phyloP scores from a whole-genome alignment of 108 stramenopile species.

The Cyclostephanos tholiformis region DNA sequence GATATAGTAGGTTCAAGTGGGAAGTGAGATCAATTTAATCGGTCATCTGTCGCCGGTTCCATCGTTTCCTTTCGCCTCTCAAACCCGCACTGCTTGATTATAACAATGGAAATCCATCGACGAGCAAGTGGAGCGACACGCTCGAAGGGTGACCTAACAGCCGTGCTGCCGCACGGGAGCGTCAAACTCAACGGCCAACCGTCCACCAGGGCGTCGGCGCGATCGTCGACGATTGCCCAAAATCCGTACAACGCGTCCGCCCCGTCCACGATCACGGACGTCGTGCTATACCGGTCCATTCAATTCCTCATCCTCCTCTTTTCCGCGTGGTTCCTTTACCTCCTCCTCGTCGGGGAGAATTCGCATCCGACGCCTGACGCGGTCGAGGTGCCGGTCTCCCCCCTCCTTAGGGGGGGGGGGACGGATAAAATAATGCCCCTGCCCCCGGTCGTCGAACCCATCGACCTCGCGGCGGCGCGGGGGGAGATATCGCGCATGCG shows the following conservation, averaged over 20 bases:
- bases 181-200: not conserved
- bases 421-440: too few relatives aligned
- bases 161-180: too few relatives aligned
- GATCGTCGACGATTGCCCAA: not conserved
- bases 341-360: not conserved
- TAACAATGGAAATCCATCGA: conserved; percentile 19
- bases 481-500: conserved; percentile 24
- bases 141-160: not conserved
- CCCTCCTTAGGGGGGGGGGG: not conserved
- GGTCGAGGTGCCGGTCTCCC: too few relatives aligned
- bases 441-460: not conserved
- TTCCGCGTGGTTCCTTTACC: conserved; percentile 17
- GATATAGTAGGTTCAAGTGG: too few relatives aligned
- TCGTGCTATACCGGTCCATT: conserved; percentile 7
- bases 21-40: too few relatives aligned
- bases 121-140: not conserved
- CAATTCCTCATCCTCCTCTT: conserved; percentile 7
- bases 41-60: too few relatives aligned
- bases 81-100: too few relatives aligned
- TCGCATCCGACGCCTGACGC: not conserved
- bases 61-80: too few relatives aligned
- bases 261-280: conserved; percentile 7
- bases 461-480: conserved; percentile 15
- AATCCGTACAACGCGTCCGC: conserved; percentile 22
- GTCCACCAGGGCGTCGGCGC: not conserved